Evolutionary conservation across 805 yeast species (phyloP), one percentile per base, ranked within the genome.

Genomic region (Kodamaea nitidulidarum): DNA sequence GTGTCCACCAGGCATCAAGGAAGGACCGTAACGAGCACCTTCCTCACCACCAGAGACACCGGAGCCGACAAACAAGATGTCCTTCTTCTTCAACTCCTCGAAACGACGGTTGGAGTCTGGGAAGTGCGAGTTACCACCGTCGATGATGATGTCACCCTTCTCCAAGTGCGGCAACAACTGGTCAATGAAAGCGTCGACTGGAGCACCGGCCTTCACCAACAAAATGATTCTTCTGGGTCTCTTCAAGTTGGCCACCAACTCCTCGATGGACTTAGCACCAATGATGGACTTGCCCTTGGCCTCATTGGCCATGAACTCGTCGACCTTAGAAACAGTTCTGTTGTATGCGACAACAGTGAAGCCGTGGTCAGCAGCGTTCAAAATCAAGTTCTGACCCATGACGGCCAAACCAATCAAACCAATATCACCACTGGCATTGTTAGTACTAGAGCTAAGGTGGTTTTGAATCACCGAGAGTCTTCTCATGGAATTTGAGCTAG

Each of bases 21-120:
- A 90, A 48, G 98, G 98, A 61, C 98, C 98, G 70, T 85, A 79
- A 73, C 98, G 87, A 58, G 98, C 98, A 78, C 98, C 98, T 69
- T 91, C 98, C 74, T 91, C 98, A 77, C 98, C 98, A 71, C 98
- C 98, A 55, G 98, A 91, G 50, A 93, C 98, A 84, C 98, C 98
- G 47, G 96, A 90, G 60, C 98, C 98, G 49, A 91, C 98, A 55
- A 88, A 93, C 51, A 79, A 72, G 61, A 90, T 81, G 32, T 95
- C 98, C 76, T 91, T 81, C 42, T 69, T 73, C 67, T 84, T 80
- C 65, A 91, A 79, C 64, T 88, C 95, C 44, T 77, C 91, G 76
- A 71, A 88, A 72, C 98, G 87, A 75, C 98, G 88, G 84, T 90
- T 90, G 46, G 96, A 68, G 73, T 91, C 98, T 68, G 96, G 96